A percentile compares a stretch with the other conserved stretches of the same genome.
Conservation (phyloP, 176 grass and related monocot species). For the Phoenix dactylifera region DNA sequence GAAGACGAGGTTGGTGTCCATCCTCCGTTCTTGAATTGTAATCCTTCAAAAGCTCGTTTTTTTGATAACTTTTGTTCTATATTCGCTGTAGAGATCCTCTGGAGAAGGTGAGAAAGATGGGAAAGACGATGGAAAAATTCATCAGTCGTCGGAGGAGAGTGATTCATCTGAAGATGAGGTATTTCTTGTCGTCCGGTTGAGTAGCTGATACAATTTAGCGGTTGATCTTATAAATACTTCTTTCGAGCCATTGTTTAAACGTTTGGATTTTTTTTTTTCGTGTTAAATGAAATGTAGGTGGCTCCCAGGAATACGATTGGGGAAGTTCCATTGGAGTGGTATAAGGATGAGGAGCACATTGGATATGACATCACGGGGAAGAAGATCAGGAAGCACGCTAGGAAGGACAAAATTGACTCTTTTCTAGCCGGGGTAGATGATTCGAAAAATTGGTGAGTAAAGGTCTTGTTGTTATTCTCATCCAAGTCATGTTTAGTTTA, state of each 20-base stretch:
- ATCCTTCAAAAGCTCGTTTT: no score
- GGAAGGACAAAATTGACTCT: conserved; percentile 52
- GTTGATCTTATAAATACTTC: neutral
- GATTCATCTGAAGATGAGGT: conserved; percentile 95
- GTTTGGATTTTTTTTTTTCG: neutral
- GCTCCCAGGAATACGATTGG: conserved; percentile 78
- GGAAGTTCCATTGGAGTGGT: conserved; percentile 69
- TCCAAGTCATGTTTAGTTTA: no score
- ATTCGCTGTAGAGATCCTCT: conserved; percentile 14
- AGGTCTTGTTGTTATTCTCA: no score
- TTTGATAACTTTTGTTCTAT: no score
- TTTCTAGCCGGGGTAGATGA: conserved; percentile 63
- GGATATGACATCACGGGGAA: conserved; percentile 61
- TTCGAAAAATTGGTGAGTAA: conserved; percentile 61
- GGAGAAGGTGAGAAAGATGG: conserved; percentile 26
- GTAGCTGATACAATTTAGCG: neutral
- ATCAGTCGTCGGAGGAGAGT: conserved; percentile 37
- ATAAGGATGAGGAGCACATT: conserved; percentile 85
- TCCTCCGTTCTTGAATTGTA: no score
- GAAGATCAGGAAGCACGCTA: conserved; percentile 83
- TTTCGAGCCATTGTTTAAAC: no score
- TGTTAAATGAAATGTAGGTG: conserved; percentile 25
- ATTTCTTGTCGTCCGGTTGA: neutral
- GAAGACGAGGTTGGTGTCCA: no score
- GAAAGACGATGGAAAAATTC: conserved; percentile 8